Conservation (phyloP, 2,329 filamentous ascomycete genomes). For the Pseudocercospora fijiensis region DNA sequence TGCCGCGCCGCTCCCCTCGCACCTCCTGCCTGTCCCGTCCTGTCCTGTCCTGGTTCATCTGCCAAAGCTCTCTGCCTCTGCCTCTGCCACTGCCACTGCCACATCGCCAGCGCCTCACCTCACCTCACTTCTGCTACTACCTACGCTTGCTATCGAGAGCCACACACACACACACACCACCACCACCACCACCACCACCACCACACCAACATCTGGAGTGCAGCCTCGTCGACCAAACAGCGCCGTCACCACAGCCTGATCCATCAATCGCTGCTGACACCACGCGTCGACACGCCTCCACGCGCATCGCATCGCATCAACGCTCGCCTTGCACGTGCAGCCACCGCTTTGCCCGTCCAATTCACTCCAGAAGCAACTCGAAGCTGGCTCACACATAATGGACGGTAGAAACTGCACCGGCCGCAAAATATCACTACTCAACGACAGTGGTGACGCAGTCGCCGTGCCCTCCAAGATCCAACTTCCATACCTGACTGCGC, state of each 20-base stretch:
- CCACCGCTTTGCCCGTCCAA: constrained; percentile 9
- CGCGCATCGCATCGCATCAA: not conserved
- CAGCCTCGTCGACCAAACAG: not conserved
- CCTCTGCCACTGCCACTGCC: no score
- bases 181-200: not conserved
- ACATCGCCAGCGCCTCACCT: not conserved
- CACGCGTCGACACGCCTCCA: constrained; percentile 1
- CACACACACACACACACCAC: not conserved
- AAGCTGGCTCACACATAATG: constrained; percentile 44
- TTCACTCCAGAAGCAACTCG: constrained; percentile 11
- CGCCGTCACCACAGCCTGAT: not conserved
- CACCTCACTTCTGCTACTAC: not conserved
- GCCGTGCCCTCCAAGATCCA: constrained; percentile 26
- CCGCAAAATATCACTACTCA: constrained; percentile 53
- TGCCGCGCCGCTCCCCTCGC: constrained; percentile 8
- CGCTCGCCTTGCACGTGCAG: constrained; percentile 3
- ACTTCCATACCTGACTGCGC: constrained; percentile 27
- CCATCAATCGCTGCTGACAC: not conserved
- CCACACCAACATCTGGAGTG: not conserved
- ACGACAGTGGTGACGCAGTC: constrained; percentile 44
- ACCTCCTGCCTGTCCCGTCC: not conserved
- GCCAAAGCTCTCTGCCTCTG: not conserved
- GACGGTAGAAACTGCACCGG: constrained; percentile 53
- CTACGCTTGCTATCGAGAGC: not conserved
- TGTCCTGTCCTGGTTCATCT: no score